Percentiles rank a stretch among this genome's conserved stretches.
These are phyloP conservation scores for Hymenoscyphus fructigenus DNA, from an alignment of 2,329 filamentous ascomycete species.

Conservation along the genomic window DNA sequence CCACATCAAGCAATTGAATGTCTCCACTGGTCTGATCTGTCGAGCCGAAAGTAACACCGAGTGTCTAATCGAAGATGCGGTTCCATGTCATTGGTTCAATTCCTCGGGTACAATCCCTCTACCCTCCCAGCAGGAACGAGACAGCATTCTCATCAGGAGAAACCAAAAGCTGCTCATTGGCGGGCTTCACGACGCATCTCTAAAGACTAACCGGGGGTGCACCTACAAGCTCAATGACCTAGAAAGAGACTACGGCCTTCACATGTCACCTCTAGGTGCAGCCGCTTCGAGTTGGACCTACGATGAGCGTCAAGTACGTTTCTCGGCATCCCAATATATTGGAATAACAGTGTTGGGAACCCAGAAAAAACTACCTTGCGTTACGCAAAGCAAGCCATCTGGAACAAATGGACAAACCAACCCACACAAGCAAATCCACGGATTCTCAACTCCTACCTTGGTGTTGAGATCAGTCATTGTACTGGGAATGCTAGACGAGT, in stretches of 20 bases:
- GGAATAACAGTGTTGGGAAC: constrained; percentile 1
- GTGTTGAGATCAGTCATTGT: constrained; percentile 20
- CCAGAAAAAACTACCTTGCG: constrained; percentile 14
- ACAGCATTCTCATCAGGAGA: background rate
- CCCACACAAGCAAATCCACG: constrained; percentile 12
- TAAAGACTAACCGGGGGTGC: constrained; percentile 6
- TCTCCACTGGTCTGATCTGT: constrained; percentile 12
- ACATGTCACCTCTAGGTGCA: constrained; percentile 15
- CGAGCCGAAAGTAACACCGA: background rate
- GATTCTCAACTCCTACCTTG: constrained; percentile 14
- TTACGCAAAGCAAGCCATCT: constrained; percentile 15
- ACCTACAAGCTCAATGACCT: constrained; percentile 11
- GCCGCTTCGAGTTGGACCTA: background rate
- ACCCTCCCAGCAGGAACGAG: background rate
- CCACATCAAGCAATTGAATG: constrained; percentile 5
- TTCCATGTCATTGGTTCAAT: constrained; percentile 5
- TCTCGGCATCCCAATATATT: constrained; percentile 13
- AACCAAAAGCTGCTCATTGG: constrained; percentile 2
- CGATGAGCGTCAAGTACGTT: constrained; percentile 10
- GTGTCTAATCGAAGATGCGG: background rate
- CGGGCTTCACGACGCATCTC: background rate
- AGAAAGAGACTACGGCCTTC: constrained; percentile 13
- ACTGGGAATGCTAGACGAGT: constrained; percentile 20
- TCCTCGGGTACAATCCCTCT: background rate
- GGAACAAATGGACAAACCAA: constrained; percentile 13